Evolutionary conservation across 768 basidiomycete species (phyloP).

Genomic region (Panellus pusillus): DNA sequence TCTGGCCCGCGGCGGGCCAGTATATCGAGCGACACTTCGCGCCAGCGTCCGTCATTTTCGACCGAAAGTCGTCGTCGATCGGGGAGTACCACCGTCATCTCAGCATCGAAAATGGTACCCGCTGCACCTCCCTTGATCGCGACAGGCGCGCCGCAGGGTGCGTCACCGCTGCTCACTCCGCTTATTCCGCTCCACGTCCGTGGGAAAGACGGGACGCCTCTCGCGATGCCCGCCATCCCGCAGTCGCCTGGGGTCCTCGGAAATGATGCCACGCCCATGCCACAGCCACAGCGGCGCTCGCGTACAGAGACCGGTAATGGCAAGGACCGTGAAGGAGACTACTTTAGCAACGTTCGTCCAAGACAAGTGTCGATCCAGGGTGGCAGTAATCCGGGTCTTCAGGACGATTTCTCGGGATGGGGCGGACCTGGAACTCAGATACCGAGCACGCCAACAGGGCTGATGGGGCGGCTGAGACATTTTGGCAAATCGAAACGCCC

Average conservation of each 20-base stretch:
- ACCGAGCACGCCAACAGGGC: conserved; percentile 54
- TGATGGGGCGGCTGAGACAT: conserved; percentile 80
- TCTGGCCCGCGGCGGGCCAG: conserved; percentile 24
- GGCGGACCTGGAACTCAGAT: conserved; percentile 38
- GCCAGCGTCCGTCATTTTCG: conserved; percentile 27
- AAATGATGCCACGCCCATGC: conserved; percentile 34
- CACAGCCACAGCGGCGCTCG: conserved; percentile 26
- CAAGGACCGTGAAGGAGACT: conserved; percentile 36
- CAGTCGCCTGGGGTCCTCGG: conserved; percentile 38
- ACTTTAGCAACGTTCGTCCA: conserved; percentile 45
- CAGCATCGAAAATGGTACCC: conserved; percentile 65
- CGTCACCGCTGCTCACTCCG: conserved; percentile 60
- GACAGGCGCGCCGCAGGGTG: conserved; percentile 34
- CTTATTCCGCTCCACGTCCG: conserved; percentile 48
- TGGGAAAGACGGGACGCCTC: conserved; percentile 28
- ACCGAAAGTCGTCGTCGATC: conserved; percentile 27
- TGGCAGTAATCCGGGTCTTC: conserved; percentile 29
- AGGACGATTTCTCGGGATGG: conserved; percentile 58
- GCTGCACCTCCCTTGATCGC: conserved; percentile 55
- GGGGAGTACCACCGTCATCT: conserved; percentile 50
- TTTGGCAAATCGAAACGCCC: conserved; percentile 57
- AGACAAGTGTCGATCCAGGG: conserved; percentile 47
- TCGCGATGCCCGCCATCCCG: conserved; percentile 37
- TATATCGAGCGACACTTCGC: conserved; percentile 17
- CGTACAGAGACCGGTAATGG: conserved; percentile 40